Evolutionary conservation across 148 eudicot species (phyloP), one percentile per base, ranked within the genome.

Genomic region (Spergularia marina): DNA sequence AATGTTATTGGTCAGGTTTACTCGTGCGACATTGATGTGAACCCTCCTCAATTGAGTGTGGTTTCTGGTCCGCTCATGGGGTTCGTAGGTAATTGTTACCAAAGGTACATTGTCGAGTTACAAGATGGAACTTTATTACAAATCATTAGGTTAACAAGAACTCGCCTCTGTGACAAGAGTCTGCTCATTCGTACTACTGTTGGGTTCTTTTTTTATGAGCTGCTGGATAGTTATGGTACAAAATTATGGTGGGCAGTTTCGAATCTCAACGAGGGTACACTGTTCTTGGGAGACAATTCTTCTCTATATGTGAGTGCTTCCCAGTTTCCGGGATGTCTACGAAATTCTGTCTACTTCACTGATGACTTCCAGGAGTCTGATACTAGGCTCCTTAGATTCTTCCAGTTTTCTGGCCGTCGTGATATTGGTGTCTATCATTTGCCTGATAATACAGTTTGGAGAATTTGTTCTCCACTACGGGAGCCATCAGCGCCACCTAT

Each of bases 121-220:
- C 73, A 56, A 16, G 66, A 76, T 68, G 53, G 71, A 76, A 53
- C 41, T n/a, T 57, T 76, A 57, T 10, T 56, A 40, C 79, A 76
- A 68, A 23, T 49, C n/a, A 39, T 68, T 41, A 68, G 79, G 72
- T 68, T 56, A 5, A 9, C 57, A 44, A 34, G 18, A 20, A 1
- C 17, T 4, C 57, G 57, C n/a, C 7, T 9, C 25, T 57, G 56
- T 16, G 10, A 70, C n/a, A 20, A 2, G 17, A 34, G 12, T 30
- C 56, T 14, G 64, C 57, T 30, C 15, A 23, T 30, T 23, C 10
- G 58, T 39, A 17, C 10, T 21, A 68, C 73, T 12, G 7, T 16
- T 56, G 66, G 58, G 2, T 76, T 76, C 67, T 8, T 57, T 58
- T 12, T 75, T 15, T 65, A 21, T 67, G 58, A 57, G 65, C 16